Percentiles rank a stretch among this genome's conserved stretches.
Evolutionary conservation across 2,329 filamentous ascomycete species (phyloP).

Genomic region (Acephala macrosclerotiorum): DNA sequence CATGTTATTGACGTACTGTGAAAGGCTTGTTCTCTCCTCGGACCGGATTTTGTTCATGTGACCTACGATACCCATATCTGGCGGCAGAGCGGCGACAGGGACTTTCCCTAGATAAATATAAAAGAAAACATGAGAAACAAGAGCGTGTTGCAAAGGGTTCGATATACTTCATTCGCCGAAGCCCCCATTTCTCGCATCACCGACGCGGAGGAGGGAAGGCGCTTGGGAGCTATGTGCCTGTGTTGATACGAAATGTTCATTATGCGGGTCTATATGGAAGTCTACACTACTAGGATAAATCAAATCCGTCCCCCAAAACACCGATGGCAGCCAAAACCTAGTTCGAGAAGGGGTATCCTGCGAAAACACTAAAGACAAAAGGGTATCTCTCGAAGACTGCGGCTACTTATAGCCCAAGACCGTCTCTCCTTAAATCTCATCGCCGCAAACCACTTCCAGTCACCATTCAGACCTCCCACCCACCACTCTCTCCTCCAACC

Average conservation of each 20-base stretch:
- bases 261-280: neutral
- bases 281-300: neutral
- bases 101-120: too few relatives aligned
- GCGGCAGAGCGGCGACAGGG: too few relatives aligned
- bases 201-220: neutral
- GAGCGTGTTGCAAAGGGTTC: too few relatives aligned
- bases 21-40: too few relatives aligned
- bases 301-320: neutral
- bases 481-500: conserved; percentile 27
- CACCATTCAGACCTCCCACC: conserved; percentile 41
- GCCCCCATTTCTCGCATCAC: conserved; percentile 1
- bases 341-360: neutral
- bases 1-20: too few relatives aligned
- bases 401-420: neutral
- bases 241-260: conserved; percentile 2
- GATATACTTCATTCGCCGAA: neutral
- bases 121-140: neutral
- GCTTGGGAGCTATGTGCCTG: neutral
- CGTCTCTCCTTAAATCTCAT: conserved; percentile 18
- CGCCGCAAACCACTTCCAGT: conserved; percentile 32
- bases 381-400: conserved; percentile 4
- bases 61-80: too few relatives aligned
- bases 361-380: neutral
- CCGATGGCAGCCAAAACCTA: neutral
- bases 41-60: too few relatives aligned